Conservation (phyloP, 768 basidiomycete species). For the Podaxis mareebaensis region DNA sequence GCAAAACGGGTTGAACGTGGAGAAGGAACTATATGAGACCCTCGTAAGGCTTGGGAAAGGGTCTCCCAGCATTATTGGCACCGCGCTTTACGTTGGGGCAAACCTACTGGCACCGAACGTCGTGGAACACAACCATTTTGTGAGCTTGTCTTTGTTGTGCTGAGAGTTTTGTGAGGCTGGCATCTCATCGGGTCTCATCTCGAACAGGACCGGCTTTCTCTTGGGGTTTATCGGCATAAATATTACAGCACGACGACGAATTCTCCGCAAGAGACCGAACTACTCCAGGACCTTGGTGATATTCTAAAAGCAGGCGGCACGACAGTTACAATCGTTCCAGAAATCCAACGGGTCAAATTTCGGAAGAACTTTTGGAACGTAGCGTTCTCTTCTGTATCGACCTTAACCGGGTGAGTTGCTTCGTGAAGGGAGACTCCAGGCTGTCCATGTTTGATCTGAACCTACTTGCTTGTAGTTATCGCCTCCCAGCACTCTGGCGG, state of each 20-base stretch:
- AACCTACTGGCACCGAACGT: constrained; percentile 47
- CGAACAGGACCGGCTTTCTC: constrained; percentile 46
- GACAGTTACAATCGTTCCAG: constrained; percentile 45
- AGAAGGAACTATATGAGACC: constrained; percentile 61
- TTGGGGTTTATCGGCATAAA: constrained; percentile 57
- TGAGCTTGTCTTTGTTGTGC: constrained; percentile 29
- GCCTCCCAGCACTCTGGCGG: constrained; percentile 53
- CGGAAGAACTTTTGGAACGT: constrained; percentile 68
- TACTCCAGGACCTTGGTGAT: constrained; percentile 45
- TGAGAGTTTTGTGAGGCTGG: neutral
- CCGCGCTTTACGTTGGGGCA: constrained; percentile 54
- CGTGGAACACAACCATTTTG: constrained; percentile 54
- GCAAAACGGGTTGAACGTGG: constrained; percentile 76
- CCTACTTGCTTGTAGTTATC: constrained; percentile 29
- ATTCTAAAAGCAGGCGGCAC: constrained; percentile 51
- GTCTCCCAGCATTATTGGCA: constrained; percentile 54
- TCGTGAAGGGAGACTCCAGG: constrained; percentile 5
- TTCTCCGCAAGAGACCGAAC: constrained; percentile 38
- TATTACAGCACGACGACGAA: constrained; percentile 42
- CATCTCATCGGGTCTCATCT: neutral
- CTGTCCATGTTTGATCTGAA: constrained; percentile 6
- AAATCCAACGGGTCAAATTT: constrained; percentile 65
- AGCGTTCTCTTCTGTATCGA: constrained; percentile 51
- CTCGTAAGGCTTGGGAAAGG: constrained; percentile 39
- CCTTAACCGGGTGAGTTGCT: constrained; percentile 42